Conservation (phyloP, 257 asterid genomes). For the Nicotiana knightiana region DNA sequence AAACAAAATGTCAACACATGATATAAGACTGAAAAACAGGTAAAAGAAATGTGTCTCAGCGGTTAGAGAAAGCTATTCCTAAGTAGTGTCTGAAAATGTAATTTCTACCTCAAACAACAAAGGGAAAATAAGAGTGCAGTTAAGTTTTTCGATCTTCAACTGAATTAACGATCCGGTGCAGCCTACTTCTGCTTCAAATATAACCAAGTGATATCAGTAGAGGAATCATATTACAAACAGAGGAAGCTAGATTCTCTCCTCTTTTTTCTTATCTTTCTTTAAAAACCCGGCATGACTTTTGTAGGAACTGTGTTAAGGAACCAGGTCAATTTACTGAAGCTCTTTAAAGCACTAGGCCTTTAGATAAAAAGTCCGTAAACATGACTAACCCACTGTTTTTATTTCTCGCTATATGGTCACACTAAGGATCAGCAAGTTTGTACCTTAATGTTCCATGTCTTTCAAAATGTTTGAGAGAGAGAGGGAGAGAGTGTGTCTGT, state of each 20-base stretch:
- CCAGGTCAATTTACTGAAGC: no score
- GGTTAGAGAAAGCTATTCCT: not conserved
- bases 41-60: not conserved
- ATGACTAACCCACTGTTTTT: no score
- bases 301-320: not conserved
- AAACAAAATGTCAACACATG: not conserved
- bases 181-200: not conserved
- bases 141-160: not conserved
- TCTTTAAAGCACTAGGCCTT: no score
- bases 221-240: not conserved
- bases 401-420: no score
- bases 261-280: no score
- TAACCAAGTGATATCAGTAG: not conserved
- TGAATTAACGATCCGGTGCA: not conserved
- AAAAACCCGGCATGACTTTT: not conserved
- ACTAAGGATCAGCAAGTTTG: no score
- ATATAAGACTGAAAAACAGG: not conserved
- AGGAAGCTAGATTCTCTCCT: not conserved
- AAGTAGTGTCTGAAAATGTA: not conserved
- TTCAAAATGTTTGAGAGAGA: no score
- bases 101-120: not conserved
- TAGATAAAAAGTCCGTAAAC: no score
- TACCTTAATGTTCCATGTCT: no score
- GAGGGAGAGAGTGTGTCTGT: no score
- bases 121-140: not conserved